Conservation (phyloP, 1,139 yeast species). For the Lodderomyces oxycetoniae region DNA sequence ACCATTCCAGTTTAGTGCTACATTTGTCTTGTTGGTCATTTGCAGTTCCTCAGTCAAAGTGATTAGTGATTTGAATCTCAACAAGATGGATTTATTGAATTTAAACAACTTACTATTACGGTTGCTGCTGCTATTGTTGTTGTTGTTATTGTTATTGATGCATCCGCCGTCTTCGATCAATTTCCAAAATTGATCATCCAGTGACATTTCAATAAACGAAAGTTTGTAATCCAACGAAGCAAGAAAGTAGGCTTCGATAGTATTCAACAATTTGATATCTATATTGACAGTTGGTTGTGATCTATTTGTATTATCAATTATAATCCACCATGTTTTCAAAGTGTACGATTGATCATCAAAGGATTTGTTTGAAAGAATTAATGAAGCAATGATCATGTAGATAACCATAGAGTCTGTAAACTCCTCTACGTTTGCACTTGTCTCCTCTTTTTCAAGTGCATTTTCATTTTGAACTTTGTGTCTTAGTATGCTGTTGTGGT, state of each 20-base stretch:
- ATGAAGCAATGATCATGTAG: conserved; percentile 29
- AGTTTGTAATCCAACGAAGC: conserved; percentile 27
- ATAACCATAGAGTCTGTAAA: conserved; percentile 15
- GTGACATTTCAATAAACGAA: conserved; percentile 21
- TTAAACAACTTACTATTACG: neutral
- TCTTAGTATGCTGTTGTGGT: conserved; percentile 9
- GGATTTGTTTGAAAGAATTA: conserved; percentile 45
- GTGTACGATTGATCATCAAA: conserved; percentile 51
- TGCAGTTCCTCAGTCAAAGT: neutral
- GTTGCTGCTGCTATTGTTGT: neutral
- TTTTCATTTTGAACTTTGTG: conserved; percentile 12
- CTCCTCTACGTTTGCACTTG: neutral
- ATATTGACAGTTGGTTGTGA: conserved; percentile 5
- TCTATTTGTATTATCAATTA: conserved; percentile 10
- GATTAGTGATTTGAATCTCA: neutral
- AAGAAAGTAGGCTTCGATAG: conserved; percentile 30
- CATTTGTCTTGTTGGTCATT: neutral
- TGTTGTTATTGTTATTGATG: neutral
- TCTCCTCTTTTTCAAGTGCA: conserved; percentile 4
- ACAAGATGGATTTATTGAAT: neutral
- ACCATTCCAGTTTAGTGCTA: neutral
- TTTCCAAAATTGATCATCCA: conserved; percentile 26
- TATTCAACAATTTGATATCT: conserved; percentile 22
- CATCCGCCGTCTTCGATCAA: conserved; percentile 1
- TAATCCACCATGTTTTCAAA: conserved; percentile 45